These are phyloP conservation scores for Coemansia sp. DNA, from an alignment of 192 early-diverging fungal species.

Conservation along the genomic window DNA sequence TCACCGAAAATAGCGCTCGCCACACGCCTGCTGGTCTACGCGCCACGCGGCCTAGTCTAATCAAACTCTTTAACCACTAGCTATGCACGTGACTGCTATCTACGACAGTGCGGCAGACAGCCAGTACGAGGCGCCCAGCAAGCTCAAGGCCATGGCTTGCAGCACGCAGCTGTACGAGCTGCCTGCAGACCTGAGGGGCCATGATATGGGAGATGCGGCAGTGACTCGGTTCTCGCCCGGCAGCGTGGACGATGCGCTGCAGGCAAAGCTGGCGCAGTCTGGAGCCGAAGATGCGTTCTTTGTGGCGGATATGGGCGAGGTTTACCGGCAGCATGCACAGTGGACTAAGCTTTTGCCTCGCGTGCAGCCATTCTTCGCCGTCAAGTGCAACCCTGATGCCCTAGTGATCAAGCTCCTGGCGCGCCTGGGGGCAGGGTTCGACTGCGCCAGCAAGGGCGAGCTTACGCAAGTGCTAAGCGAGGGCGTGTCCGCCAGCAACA, in stretches of 20 bases:
- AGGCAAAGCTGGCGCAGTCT: slow-evolving; percentile 43
- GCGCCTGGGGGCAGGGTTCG: slow-evolving; percentile 86
- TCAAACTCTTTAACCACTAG: background rate
- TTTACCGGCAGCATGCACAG: slow-evolving; percentile 81
- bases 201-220: slow-evolving; percentile 1
- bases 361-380: slow-evolving; percentile 95
- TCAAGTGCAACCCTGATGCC: slow-evolving; percentile 96
- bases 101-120: background rate
- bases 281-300: slow-evolving; percentile 90
- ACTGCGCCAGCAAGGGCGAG: slow-evolving; percentile 96
- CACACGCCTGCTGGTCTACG: slow-evolving; percentile 2
- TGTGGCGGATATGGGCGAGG: slow-evolving; percentile 91
- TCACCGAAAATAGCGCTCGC: slow-evolving; percentile 5
- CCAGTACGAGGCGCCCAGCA: background rate
- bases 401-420: slow-evolving; percentile 80
- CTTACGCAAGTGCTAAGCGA: slow-evolving; percentile 76
- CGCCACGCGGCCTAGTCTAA: slow-evolving; percentile 3
- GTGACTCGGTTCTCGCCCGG: slow-evolving; percentile 17
- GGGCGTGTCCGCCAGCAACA: slow-evolving; percentile 62
- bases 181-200: slow-evolving; percentile 26
- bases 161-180: slow-evolving; percentile 19
- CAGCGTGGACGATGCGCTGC: slow-evolving; percentile 38
- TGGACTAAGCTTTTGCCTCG: slow-evolving; percentile 85
- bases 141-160: slow-evolving; percentile 8
- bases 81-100: slow-evolving; percentile 1